Evolutionary conservation across 495 filamentous ascomycete species (phyloP).

Genomic region (Cairneyella variabilis): DNA sequence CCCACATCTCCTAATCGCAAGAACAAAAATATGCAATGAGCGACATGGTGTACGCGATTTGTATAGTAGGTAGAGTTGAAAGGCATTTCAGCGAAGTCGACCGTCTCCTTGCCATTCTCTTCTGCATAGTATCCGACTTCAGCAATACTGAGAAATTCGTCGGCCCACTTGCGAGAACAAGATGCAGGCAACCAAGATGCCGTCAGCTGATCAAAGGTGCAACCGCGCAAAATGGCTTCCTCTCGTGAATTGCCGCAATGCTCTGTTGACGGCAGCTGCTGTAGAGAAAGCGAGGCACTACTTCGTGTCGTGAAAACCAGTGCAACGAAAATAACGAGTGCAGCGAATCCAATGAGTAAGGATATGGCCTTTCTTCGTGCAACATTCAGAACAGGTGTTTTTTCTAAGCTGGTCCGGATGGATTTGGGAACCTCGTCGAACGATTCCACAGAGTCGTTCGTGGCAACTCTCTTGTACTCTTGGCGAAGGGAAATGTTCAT

Average conservation of each 20-base stretch:
- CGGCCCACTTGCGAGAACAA: constrained; percentile 9
- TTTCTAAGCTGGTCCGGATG: not conserved
- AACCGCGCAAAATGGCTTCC: constrained; percentile 6
- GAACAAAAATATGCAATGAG: constrained; percentile 6
- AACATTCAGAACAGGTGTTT: not conserved
- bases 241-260: constrained; percentile 5
- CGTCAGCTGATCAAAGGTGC: constrained; percentile 5
- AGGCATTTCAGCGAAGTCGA: constrained; percentile 3
- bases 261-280: not conserved
- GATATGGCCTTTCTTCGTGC: constrained; percentile 4
- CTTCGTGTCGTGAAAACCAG: constrained; percentile 1
- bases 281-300: not conserved
- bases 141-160: constrained; percentile 1
- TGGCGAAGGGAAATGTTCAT: constrained; percentile 1
- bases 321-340: not conserved
- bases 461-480: constrained; percentile 3
- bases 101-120: not conserved
- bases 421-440: constrained; percentile 4
- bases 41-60: constrained; percentile 11
- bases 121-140: constrained; percentile 4
- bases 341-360: constrained; percentile 7
- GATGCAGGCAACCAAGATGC: constrained; percentile 8
- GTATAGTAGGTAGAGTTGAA: constrained; percentile 4
- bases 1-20: constrained; percentile 3
- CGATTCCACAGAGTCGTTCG: constrained; percentile 3